Percentiles rank a stretch among this genome's conserved stretches.
Evolutionary conservation across 208 protist genomes (phyloP).

Genomic region (Crithidia bombi): DNA sequence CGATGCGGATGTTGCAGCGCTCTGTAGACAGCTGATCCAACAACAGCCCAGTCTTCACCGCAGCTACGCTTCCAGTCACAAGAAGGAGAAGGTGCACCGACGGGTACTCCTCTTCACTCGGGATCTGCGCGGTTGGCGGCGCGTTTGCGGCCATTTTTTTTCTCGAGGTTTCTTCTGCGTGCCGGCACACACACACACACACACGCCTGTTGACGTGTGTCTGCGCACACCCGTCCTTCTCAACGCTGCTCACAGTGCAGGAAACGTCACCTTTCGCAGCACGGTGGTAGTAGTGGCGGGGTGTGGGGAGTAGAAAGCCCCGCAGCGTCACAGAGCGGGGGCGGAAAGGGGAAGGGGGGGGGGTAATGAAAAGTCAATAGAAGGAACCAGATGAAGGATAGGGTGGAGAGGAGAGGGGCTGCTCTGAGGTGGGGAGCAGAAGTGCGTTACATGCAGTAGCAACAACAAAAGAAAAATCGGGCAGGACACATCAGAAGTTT

Average conservation of each 20-base stretch:
- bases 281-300: no score
- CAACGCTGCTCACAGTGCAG: no score
- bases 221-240: no score
- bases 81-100: slow-evolving; percentile 82
- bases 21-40: slow-evolving; percentile 73
- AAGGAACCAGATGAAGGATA: slow-evolving; percentile 24
- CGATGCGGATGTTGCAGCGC: slow-evolving; percentile 82
- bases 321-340: no score
- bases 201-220: no score
- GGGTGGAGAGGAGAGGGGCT: not conserved
- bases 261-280: no score
- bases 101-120: slow-evolving; percentile 37
- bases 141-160: slow-evolving; percentile 5
- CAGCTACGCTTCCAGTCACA: slow-evolving; percentile 89
- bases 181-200: no score
- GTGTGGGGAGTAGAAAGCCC: no score
- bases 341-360: not conserved
- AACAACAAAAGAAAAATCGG: no score
- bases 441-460: not conserved
- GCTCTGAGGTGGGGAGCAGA: no score
- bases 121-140: not conserved
- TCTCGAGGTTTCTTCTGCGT: no score
- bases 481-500: no score
- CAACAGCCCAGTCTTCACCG: slow-evolving; percentile 85
- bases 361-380: slow-evolving; percentile 12